phyloP scores from a whole-genome alignment of 148 eudicot genomes.

The Rhododendron vialii region DNA sequence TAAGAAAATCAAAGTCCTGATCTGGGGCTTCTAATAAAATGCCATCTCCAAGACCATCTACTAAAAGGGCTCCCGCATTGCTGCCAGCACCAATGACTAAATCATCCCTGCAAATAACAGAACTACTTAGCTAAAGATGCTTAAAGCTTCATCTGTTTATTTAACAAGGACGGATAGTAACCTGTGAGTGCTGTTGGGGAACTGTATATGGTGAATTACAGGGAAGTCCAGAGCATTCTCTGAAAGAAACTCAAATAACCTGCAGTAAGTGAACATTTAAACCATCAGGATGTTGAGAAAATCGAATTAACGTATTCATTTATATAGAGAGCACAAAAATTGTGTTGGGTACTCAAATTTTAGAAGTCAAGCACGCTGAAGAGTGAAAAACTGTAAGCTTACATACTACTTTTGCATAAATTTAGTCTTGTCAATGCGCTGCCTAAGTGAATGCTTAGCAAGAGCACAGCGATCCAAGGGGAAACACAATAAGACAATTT shows the following conservation, averaged over 20 bases:
- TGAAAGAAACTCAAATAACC: slow-evolving; percentile 89
- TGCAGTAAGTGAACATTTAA: slow-evolving; percentile 29
- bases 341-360: neutral
- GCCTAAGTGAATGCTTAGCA: neutral
- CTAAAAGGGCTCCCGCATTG: slow-evolving; percentile 92
- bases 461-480: neutral
- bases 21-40: slow-evolving; percentile 78
- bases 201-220: slow-evolving; percentile 87
- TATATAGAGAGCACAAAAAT: neutral
- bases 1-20: slow-evolving; percentile 83
- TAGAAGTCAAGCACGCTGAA: neutral
- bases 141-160: slow-evolving; percentile 4
- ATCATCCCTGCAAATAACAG: slow-evolving; percentile 62
- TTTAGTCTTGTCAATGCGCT: neutral
- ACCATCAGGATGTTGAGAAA: slow-evolving; percentile 8
- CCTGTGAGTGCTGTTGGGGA: slow-evolving; percentile 77
- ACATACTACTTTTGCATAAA: neutral
- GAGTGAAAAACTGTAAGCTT: neutral
- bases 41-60: slow-evolving; percentile 98
- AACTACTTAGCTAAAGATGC: slow-evolving; percentile 7
- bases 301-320: neutral
- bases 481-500: neutral
- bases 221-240: slow-evolving; percentile 69
- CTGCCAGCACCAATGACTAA: slow-evolving; percentile 88
- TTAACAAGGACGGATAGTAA: slow-evolving; percentile 14